These are phyloP conservation scores for Cyberlindnera americana DNA, from an alignment of 805 yeast species.

Conservation along the genomic window DNA sequence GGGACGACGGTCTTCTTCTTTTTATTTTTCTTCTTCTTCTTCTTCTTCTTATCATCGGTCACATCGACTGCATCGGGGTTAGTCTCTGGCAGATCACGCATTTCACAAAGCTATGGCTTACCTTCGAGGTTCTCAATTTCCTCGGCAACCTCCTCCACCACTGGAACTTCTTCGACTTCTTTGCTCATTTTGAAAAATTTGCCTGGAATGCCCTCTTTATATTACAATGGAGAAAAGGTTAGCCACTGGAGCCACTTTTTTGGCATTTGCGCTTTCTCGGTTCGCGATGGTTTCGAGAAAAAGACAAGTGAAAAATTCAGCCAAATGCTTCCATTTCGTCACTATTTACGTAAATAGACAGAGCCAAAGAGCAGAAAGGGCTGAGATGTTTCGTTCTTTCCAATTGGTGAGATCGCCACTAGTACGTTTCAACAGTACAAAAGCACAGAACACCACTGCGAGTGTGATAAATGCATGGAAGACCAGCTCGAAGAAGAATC, in stretches of 20 bases:
- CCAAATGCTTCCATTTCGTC: too few relatives aligned
- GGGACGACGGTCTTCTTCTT: slow-evolving; percentile 53
- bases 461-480: slow-evolving; percentile 1
- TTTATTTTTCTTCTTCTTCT: slow-evolving; percentile 59
- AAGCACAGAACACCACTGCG: background rate
- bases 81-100: too few relatives aligned
- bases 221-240: too few relatives aligned
- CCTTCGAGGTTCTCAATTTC: slow-evolving; percentile 19
- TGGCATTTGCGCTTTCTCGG: too few relatives aligned
- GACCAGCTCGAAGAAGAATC: background rate
- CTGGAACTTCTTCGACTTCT: slow-evolving; percentile 10
- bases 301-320: too few relatives aligned
- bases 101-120: too few relatives aligned
- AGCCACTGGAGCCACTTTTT: too few relatives aligned
- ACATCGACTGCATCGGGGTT: slow-evolving; percentile 30
- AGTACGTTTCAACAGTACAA: slow-evolving; percentile 7
- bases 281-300: too few relatives aligned
- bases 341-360: too few relatives aligned
- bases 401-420: background rate
- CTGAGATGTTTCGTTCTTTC: slow-evolving; percentile 7
- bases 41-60: slow-evolving; percentile 39
- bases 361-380: too few relatives aligned
- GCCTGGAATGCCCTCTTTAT: too few relatives aligned
- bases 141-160: slow-evolving; percentile 13
- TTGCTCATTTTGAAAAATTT: too few relatives aligned